phyloP scores from a whole-genome alignment of 768 basidiomycete species.

The Amanita molliuscula region DNA sequence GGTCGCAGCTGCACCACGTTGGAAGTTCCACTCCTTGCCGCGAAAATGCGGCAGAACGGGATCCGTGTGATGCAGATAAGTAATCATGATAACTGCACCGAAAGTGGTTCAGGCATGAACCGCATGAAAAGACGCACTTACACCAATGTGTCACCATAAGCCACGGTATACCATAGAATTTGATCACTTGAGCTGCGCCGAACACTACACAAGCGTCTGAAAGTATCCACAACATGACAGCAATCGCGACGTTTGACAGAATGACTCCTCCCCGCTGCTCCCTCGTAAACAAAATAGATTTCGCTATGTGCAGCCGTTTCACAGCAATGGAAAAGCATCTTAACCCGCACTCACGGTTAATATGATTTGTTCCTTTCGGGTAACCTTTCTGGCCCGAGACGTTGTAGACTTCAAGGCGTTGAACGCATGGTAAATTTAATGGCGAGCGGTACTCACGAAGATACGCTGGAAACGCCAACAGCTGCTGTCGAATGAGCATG shows the following conservation, averaged over 20 bases:
- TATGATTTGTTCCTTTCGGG: constrained; percentile 58
- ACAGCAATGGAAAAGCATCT: neutral
- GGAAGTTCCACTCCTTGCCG: constrained; percentile 46
- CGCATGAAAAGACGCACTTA: constrained; percentile 14
- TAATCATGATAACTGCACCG: constrained; percentile 37
- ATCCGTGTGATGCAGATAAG: constrained; percentile 61
- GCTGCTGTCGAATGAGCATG: constrained; percentile 45
- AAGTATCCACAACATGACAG: constrained; percentile 33
- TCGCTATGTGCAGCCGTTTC: constrained; percentile 24
- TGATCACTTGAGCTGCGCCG: constrained; percentile 30
- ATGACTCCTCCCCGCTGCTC: constrained; percentile 41
- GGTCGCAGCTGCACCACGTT: constrained; percentile 52
- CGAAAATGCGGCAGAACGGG: constrained; percentile 47
- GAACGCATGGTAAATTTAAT: constrained; percentile 1
- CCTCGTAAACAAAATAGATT: constrained; percentile 45
- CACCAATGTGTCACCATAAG: constrained; percentile 47
- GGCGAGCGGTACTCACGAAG: constrained; percentile 28
- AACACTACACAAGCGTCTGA: constrained; percentile 23
- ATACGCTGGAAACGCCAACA: constrained; percentile 53
- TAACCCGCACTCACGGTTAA: constrained; percentile 36
- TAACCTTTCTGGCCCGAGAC: constrained; percentile 52
- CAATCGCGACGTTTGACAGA: constrained; percentile 48
- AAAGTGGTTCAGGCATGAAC: neutral
- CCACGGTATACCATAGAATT: constrained; percentile 46
- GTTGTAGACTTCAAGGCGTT: constrained; percentile 36